A percentile compares a stretch with the other conserved stretches of the same genome.
Evolutionary conservation across 1,284 basidiomycete species (phyloP).

Genomic region (Mrakiaceae sp.): DNA sequence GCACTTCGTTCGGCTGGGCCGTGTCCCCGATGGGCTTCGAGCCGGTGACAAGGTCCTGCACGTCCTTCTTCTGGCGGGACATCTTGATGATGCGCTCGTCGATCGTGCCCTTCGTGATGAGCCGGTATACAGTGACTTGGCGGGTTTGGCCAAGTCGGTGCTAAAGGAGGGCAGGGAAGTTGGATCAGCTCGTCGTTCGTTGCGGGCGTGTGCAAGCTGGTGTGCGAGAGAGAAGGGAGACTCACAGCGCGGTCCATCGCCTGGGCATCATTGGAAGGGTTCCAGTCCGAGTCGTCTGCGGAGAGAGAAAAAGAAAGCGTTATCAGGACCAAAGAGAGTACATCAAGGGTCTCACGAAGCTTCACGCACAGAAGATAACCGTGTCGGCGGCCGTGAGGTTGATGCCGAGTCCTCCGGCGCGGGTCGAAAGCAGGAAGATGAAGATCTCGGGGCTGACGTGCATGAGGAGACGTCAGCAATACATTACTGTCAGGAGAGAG

Average conservation of each 20-base stretch:
- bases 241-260: constrained; percentile 87
- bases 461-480: not conserved
- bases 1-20: constrained; percentile 93
- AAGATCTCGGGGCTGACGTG: constrained; percentile 74
- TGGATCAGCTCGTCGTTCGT: not conserved
- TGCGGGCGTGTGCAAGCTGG: not conserved
- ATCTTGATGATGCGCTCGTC: constrained; percentile 96
- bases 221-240: not conserved
- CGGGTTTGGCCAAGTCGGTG: constrained; percentile 97
- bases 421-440: constrained; percentile 88
- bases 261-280: constrained; percentile 97
- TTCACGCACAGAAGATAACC: constrained; percentile 59
- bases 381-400: constrained; percentile 97
- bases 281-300: constrained; percentile 95
- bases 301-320: not conserved
- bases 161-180: not conserved
- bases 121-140: constrained; percentile 95
- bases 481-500: not conserved
- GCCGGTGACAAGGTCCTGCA: constrained; percentile 98
- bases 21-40: constrained; percentile 88
- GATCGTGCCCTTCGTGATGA: constrained; percentile 94
- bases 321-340: not conserved
- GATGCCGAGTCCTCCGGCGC: constrained; percentile 95
- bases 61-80: constrained; percentile 90
- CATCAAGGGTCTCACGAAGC: not conserved